These are phyloP conservation scores for Pascua sp. DNA, from an alignment of 1,284 basidiomycete species.

Conservation along the genomic window DNA sequence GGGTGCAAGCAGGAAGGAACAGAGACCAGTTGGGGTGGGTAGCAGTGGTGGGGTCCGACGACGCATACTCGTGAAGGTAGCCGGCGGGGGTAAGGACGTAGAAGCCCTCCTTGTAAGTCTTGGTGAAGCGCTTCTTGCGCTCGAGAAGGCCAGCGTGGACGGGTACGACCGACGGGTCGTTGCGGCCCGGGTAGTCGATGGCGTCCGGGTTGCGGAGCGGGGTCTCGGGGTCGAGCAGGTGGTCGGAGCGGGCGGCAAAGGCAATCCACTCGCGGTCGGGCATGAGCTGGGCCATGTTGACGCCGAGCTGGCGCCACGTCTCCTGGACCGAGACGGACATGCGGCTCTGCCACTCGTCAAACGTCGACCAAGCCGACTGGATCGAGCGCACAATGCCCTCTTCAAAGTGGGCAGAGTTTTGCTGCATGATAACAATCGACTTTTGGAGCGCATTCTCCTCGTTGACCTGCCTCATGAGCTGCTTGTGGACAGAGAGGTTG, in stretches of 20 bases:
- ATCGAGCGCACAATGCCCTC: conserved; percentile 92
- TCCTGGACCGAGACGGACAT: conserved; percentile 76
- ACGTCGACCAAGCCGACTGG: conserved; percentile 95
- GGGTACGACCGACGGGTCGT: conserved; percentile 81
- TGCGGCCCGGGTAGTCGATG: conserved; percentile 88
- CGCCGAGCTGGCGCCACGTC: conserved; percentile 71
- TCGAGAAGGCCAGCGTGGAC: conserved; percentile 90
- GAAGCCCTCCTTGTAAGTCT: conserved; percentile 81
- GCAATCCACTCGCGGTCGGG: conserved; percentile 96
- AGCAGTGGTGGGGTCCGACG: conserved; percentile 67
- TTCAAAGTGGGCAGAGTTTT: conserved; percentile 96
- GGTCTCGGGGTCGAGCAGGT: conserved; percentile 95
- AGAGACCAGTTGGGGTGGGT: conserved; percentile 77
- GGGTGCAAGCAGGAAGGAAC: conserved; percentile 92
- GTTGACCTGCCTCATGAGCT: conserved; percentile 89
- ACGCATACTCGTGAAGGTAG: conserved; percentile 87
- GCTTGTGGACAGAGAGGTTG: conserved; percentile 77
- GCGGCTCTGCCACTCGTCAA: conserved; percentile 93
- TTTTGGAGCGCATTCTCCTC: conserved; percentile 98
- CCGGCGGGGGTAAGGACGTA: conserved; percentile 94
- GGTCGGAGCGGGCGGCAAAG: conserved; percentile 89
- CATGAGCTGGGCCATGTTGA: conserved; percentile 76
- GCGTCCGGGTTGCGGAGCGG: conserved; percentile 75
- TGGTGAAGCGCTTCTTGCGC: conserved; percentile 95
- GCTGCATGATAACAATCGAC: conserved; percentile 98